Evolutionary conservation across 2,329 filamentous ascomycete genomes (phyloP).

Genomic region (Tolypocladium album): DNA sequence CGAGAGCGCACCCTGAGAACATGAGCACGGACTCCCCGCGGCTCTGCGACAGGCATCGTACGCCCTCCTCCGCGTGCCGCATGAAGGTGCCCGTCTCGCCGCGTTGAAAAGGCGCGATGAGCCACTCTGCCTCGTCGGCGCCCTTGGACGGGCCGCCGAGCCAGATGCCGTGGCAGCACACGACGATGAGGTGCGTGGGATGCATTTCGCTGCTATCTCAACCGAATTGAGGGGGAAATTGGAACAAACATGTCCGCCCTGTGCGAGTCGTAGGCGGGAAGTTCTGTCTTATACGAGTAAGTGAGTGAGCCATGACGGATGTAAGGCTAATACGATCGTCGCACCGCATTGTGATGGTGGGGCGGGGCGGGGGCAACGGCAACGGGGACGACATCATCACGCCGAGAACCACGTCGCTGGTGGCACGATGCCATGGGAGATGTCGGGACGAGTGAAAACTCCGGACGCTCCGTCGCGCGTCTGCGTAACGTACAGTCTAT

Average conservation of each 20-base stretch:
- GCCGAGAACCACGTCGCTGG: neutral
- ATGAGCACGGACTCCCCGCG: constrained; percentile 39
- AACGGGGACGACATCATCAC: neutral
- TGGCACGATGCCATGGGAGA: neutral
- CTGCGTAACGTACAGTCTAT: neutral
- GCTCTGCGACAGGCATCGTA: constrained; percentile 39
- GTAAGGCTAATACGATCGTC: neutral
- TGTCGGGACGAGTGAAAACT: neutral
- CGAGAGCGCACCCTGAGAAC: constrained; percentile 55
- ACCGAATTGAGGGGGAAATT: too few species aligned
- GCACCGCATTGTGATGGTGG: neutral
- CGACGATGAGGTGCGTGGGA: constrained; percentile 51
- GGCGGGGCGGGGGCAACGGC: neutral
- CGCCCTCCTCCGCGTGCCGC: constrained; percentile 59
- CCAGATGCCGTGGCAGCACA: constrained; percentile 81
- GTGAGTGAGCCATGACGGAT: neutral
- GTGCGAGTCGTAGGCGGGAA: neutral
- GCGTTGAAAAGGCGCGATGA: constrained; percentile 66
- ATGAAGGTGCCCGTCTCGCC: constrained; percentile 73
- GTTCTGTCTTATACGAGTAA: neutral
- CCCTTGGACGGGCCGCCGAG: constrained; percentile 44
- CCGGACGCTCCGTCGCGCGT: neutral
- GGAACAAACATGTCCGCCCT: neutral
- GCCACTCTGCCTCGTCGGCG: constrained; percentile 50
- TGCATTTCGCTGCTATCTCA: constrained; percentile 1